Percentiles rank a stretch among this genome's conserved stretches.
Evolutionary conservation across 1,284 basidiomycete species (phyloP).

Genomic region (Trametes sp.): DNA sequence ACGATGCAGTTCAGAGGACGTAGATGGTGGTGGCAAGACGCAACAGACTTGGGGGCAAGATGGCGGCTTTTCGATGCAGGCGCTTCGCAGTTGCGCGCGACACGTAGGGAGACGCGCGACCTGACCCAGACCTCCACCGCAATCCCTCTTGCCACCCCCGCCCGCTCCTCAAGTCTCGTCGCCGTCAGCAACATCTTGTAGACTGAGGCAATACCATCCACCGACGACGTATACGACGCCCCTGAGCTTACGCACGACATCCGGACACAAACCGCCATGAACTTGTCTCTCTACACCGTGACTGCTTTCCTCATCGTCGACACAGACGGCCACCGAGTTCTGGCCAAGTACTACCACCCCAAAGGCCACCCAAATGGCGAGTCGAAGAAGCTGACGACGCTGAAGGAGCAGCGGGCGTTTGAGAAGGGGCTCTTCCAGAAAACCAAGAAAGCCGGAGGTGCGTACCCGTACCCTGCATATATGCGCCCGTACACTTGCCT

Average conservation of each 20-base stretch:
- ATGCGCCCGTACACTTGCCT: not conserved
- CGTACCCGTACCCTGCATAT: constrained; percentile 41
- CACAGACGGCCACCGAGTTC: constrained; percentile 91
- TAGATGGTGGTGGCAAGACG: not conserved
- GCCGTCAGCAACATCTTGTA: no score
- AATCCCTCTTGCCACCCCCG: no score
- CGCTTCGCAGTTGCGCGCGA: no score
- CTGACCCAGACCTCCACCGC: no score
- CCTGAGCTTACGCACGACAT: not conserved
- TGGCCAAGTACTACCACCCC: constrained; percentile 94
- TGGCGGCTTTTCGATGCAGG: no score
- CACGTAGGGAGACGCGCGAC: no score
- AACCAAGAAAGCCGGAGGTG: constrained; percentile 90
- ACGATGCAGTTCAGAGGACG: not conserved
- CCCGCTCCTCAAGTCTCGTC: no score
- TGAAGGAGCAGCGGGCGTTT: constrained; percentile 95
- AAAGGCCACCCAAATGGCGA: constrained; percentile 71
- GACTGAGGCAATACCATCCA: no score
- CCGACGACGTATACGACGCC: no score
- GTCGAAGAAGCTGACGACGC: constrained; percentile 68
- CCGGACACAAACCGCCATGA: constrained; percentile 49
- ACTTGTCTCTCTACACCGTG: constrained; percentile 87
- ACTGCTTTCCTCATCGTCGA: constrained; percentile 93
- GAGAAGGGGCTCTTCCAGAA: constrained; percentile 97
- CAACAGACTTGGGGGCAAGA: no score